A percentile compares a stretch with the other conserved stretches of the same genome.
Evolutionary conservation across 2,329 filamentous ascomycete genomes (phyloP).

Genomic region (Pestalotiopsis sp.): DNA sequence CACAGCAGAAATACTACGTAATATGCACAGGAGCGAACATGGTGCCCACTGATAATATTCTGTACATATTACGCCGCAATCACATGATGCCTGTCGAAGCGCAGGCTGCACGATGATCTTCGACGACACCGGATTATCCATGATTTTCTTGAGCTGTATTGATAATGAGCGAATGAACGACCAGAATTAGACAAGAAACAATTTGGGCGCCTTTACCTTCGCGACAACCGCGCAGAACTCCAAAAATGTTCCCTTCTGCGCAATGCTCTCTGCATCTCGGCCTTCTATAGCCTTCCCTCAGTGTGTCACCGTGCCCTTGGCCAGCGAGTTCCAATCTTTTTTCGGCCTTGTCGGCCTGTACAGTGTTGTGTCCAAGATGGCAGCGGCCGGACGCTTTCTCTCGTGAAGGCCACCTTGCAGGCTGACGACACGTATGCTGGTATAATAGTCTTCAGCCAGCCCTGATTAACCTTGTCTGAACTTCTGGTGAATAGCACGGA

Average conservation of each 20-base stretch:
- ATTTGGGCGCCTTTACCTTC: neutral
- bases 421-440: neutral
- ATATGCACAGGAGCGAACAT: neutral
- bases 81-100: neutral
- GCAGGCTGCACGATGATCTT: neutral
- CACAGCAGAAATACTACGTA: neutral
- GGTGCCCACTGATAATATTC: neutral
- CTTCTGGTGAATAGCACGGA: slow-evolving; percentile 62
- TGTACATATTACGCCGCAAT: neutral
- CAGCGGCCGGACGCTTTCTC: neutral
- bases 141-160: neutral
- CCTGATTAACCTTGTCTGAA: slow-evolving; percentile 42
- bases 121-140: neutral
- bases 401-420: neutral
- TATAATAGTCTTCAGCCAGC: neutral
- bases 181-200: neutral
- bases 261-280: too few species aligned
- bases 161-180: slow-evolving; percentile 2
- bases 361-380: neutral
- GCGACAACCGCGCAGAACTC: neutral
- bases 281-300: too few species aligned
- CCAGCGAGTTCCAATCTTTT: too few species aligned
- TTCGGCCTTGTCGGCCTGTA: too few species aligned
- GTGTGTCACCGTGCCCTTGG: too few species aligned
- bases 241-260: too few species aligned